phyloP scores from a whole-genome alignment of 1,284 basidiomycete species.

The Ganoderma lingzhi region DNA sequence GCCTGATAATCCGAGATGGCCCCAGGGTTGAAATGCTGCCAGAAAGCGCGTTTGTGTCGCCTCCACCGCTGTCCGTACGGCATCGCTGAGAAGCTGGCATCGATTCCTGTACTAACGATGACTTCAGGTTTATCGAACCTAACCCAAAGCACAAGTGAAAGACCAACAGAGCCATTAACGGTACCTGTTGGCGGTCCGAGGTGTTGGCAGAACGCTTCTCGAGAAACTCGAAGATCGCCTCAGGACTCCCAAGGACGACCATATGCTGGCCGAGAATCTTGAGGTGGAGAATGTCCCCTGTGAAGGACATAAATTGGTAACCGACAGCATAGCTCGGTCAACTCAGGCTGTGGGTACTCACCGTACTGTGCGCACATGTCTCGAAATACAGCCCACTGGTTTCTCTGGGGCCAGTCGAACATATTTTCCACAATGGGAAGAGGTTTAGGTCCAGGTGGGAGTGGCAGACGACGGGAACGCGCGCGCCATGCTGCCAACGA shows the following conservation, averaged over 20 bases:
- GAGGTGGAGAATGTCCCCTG: slow-evolving; percentile 10
- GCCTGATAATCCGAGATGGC: slow-evolving; percentile 6
- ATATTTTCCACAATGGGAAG: slow-evolving; percentile 11
- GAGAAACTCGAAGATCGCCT: neutral
- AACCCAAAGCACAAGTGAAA: neutral
- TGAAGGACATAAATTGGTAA: neutral
- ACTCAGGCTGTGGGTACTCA: neutral
- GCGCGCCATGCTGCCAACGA: neutral
- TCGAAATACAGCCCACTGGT: slow-evolving; percentile 6
- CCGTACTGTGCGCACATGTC: slow-evolving; percentile 15
- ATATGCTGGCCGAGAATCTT: slow-evolving; percentile 5
- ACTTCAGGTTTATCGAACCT: neutral
- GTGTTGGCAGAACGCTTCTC: slow-evolving; percentile 5
- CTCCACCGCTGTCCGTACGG: slow-evolving; percentile 24
- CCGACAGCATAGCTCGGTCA: neutral
- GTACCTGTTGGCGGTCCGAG: neutral
- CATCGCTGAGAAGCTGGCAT: slow-evolving; percentile 9
- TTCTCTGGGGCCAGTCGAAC: slow-evolving; percentile 6
- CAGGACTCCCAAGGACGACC: slow-evolving; percentile 2
- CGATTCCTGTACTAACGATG: slow-evolving; percentile 8
- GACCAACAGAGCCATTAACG: neutral
- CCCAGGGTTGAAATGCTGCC: slow-evolving; percentile 20
- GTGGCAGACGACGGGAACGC: slow-evolving; percentile 9
- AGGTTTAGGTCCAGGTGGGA: slow-evolving; percentile 9
- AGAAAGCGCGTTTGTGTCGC: slow-evolving; percentile 21